phyloP scores from a whole-genome alignment of 2,329 filamentous ascomycete genomes.

The Parascedosporium putredinis region DNA sequence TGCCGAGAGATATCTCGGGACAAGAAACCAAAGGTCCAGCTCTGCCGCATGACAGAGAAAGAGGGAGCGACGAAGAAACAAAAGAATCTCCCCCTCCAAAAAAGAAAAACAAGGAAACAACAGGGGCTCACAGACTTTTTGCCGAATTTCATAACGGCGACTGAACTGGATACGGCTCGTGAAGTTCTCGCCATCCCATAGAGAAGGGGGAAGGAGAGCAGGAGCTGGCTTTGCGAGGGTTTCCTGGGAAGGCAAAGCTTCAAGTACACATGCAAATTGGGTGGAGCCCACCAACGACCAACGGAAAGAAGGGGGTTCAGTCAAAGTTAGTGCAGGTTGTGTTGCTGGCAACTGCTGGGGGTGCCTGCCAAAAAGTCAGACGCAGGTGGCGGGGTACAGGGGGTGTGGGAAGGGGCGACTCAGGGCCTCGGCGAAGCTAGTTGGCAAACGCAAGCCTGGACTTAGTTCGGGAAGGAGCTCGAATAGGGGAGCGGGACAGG shows the following conservation, averaged over 20 bases:
- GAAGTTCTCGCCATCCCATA: background rate
- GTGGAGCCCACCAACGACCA: too few relatives aligned
- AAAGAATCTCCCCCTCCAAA: background rate
- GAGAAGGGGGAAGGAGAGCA: background rate
- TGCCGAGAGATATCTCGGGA: too few relatives aligned
- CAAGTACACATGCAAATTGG: too few relatives aligned
- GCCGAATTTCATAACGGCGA: slow-evolving; percentile 48
- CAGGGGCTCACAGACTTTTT: slow-evolving; percentile 37
- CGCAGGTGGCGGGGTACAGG: background rate
- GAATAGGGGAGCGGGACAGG: too few relatives aligned
- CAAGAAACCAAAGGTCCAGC: too few relatives aligned
- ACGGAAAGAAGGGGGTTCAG: background rate
- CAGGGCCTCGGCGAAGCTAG: background rate
- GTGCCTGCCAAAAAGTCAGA: background rate
- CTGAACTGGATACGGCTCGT: background rate
- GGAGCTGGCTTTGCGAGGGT: background rate
- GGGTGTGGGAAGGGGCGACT: background rate
- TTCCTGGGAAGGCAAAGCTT: background rate
- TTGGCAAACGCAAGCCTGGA: too few relatives aligned
- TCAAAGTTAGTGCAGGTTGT: background rate
- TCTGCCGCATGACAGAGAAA: too few relatives aligned
- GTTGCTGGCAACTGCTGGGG: background rate
- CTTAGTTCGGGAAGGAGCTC: too few relatives aligned
- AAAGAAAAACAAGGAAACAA: background rate
- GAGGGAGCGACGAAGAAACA: background rate